Base-by-base conservation (phyloP, 2,329 filamentous ascomycete genomes). In the Coccinonectria pachysandricola region DNA sequence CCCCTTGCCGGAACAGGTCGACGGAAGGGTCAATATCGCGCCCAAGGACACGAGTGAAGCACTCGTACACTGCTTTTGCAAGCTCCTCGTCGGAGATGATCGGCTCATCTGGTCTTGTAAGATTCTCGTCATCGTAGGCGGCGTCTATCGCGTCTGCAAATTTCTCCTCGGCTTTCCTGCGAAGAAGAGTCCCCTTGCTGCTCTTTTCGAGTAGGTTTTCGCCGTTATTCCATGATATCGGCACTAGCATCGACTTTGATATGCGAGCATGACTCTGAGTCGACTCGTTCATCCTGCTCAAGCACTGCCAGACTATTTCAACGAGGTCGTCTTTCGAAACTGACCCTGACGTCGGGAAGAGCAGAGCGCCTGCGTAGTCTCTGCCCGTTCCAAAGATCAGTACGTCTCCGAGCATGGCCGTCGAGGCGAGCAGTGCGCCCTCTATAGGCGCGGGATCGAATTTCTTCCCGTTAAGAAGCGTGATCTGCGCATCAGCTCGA, bases 391-490 rank as follows among this genome's bases (percentile, higher is more conserved):
- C 75, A 41, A 79, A 77, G 12, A 79, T 59, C 7, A 10, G n/a
- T n/a, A 79, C 49, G 0, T 64, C 65, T 31, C 77, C 72, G 3
- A 54, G 43, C 4, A 78, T 38, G 5, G 63, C 31, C 7, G 47
- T 36, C 21, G 46, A 48, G 2, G 60, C 62, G 4, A 59, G 52
- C 6, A 79, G 60, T 1, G 57, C 56, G 10, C 62, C 65, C 47
- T 80, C 75, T 12, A 78, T 47, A 2, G 68, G 65, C 5, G 66
- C 63, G 1, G 75, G 74, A 42, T 79, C 72, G 37, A 79, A 76
- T 42, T 79, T 80, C 54, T 79, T 78, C 5, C 75, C 75, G 7
- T 74, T 79, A 14, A 70, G 53, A 5, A 80, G 56, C 0, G 68
- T 69, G 15, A 79, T 59, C 29, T 71, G 71, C 7, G 69, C 64